Conservation (phyloP, 2,329 filamentous ascomycete species). For the Ceratocystis cubensis region DNA sequence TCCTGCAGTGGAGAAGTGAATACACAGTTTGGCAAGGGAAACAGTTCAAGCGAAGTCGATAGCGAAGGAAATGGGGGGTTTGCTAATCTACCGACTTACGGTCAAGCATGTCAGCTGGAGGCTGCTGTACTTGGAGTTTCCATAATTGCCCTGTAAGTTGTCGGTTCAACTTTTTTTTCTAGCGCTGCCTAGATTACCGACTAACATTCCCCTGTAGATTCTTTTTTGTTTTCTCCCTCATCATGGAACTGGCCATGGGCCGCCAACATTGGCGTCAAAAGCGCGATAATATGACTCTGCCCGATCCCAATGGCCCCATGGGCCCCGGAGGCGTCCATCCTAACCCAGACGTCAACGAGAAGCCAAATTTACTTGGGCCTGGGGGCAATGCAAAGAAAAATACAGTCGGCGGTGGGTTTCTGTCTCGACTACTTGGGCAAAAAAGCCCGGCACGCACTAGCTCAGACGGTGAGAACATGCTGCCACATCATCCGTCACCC, state of each 20-base stretch:
- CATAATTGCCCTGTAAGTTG: conserved; percentile 58
- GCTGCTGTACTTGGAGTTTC: conserved; percentile 65
- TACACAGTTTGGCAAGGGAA: conserved; percentile 55
- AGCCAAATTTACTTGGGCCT: conserved; percentile 25
- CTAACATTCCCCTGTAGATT: conserved; percentile 34
- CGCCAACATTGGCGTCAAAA: conserved; percentile 64
- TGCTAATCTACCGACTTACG: conserved; percentile 36
- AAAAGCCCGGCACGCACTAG: conserved; percentile 21
- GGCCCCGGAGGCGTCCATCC: conserved; percentile 13
- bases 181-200: not conserved
- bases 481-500: conserved; percentile 33
- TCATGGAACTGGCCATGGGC: conserved; percentile 54
- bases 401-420: conserved; percentile 25
- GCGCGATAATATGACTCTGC: conserved; percentile 40
- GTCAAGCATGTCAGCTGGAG: conserved; percentile 57
- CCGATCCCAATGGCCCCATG: conserved; percentile 26
- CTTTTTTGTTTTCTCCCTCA: conserved; percentile 62
- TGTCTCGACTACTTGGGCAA: conserved; percentile 28
- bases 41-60: conserved; percentile 26
- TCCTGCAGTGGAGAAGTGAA: conserved; percentile 49
- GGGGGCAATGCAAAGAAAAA: conserved; percentile 13
- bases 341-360: not conserved
- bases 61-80: conserved; percentile 31
- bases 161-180: not conserved
- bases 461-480: conserved; percentile 26